Conservation (phyloP, 208 protist species). For the Tritrichomonas musculus region DNA sequence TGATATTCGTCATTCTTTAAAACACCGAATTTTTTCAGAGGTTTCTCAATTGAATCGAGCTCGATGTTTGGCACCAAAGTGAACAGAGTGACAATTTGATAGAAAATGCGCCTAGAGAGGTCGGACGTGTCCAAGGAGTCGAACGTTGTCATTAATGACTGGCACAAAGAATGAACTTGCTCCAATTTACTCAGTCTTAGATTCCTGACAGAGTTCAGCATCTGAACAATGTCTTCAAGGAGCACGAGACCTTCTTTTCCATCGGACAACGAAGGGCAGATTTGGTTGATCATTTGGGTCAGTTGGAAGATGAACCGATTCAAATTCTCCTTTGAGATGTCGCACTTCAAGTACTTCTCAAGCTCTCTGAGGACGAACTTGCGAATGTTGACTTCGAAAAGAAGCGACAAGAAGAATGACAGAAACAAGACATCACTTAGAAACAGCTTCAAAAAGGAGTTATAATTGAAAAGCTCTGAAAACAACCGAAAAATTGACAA, state of each 20-base stretch:
- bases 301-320: not conserved
- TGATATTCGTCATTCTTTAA: too few relatives aligned
- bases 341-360: not conserved
- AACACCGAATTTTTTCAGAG: too few relatives aligned
- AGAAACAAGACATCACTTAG: not conserved
- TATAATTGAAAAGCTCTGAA: not conserved
- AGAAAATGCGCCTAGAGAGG: too few relatives aligned
- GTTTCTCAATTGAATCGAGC: too few relatives aligned
- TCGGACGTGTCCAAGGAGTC: too few relatives aligned
- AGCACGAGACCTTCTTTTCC: not conserved
- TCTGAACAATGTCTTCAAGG: not conserved
- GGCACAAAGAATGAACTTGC: too few relatives aligned
- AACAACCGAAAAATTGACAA: not conserved
- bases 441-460: not conserved
- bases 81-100: too few relatives aligned
- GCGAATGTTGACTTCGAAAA: constrained; percentile 8
- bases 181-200: too few relatives aligned
- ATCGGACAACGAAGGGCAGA: not conserved
- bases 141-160: too few relatives aligned
- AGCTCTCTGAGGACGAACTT: not conserved
- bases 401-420: not conserved
- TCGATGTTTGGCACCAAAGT: too few relatives aligned
- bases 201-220: not conserved
- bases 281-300: not conserved
- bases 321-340: not conserved